Evolutionary conservation across 1,284 basidiomycete species (phyloP).

Genomic region (Trichosporon sp.): DNA sequence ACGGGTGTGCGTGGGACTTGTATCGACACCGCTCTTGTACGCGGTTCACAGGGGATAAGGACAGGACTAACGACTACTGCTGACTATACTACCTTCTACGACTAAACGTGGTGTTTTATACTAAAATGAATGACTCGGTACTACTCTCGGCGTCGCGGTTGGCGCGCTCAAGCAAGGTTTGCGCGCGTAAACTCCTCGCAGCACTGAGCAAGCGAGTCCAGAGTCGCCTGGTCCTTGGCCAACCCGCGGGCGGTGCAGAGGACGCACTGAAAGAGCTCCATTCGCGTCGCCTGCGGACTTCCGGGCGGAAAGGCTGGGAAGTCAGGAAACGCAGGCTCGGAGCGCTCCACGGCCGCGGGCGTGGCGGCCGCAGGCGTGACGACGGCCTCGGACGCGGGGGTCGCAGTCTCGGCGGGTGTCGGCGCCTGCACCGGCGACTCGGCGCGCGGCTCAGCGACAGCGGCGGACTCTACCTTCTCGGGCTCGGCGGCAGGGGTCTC

Average conservation of each 20-base stretch:
- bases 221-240: background rate
- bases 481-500: background rate
- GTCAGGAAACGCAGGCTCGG: background rate
- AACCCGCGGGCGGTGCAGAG: background rate
- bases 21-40: background rate
- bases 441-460: background rate
- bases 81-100: no score
- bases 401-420: background rate
- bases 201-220: background rate
- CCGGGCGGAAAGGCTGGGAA: background rate
- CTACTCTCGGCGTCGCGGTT: background rate
- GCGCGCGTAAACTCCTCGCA: background rate
- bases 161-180: background rate
- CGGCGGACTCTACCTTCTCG: background rate
- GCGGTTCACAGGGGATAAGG: background rate
- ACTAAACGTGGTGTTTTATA: background rate
- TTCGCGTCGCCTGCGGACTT: background rate
- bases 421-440: background rate
- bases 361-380: background rate
- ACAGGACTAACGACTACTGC: background rate
- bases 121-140: slow-evolving; percentile 4
- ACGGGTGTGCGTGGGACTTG: background rate
- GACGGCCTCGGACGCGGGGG: background rate
- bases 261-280: slow-evolving; percentile 4
- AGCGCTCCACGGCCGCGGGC: background rate